phyloP scores from a whole-genome alignment of 495 filamentous ascomycete genomes.

The Rostrohypoxylon terebratum region DNA sequence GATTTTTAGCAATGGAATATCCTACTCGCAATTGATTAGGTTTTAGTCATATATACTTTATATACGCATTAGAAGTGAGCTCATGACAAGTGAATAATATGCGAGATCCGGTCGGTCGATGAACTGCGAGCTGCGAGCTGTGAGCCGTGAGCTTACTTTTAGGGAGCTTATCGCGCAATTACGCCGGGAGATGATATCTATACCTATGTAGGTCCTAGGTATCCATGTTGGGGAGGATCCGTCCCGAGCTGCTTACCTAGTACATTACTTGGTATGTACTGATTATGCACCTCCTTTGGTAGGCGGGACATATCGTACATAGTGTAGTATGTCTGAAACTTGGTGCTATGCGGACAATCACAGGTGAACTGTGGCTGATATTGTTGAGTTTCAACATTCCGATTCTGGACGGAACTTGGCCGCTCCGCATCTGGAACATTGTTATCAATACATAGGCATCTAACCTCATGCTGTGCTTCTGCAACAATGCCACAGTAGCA shows the following conservation, averaged over 20 bases:
- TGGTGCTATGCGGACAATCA: constrained; percentile 14
- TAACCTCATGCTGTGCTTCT: neutral
- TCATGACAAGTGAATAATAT: constrained; percentile 4
- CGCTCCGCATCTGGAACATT: constrained; percentile 9
- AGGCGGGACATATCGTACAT: constrained; percentile 10
- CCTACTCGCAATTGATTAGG: neutral
- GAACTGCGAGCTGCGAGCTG: neutral
- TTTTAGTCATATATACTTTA: neutral
- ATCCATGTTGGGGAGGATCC: constrained; percentile 37
- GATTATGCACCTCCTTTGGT: neutral
- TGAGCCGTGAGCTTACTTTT: constrained; percentile 18
- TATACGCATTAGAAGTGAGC: neutral
- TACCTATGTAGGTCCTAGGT: too few relatives aligned
- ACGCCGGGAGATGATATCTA: constrained; percentile 13
- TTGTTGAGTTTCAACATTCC: constrained; percentile 11
- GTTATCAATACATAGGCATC: neutral
- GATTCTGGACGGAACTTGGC: neutral
- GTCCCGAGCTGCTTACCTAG: constrained; percentile 21
- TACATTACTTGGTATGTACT: too few relatives aligned
- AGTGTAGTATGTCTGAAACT: constrained; percentile 34
- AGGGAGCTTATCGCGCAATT: constrained; percentile 30
- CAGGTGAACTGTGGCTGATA: constrained; percentile 26
- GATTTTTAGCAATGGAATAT: neutral
- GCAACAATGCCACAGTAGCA: neutral
- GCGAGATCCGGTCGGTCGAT: constrained; percentile 2